Conservation (phyloP, 2,329 filamentous ascomycete genomes). For the Epichloe gansuensis region DNA sequence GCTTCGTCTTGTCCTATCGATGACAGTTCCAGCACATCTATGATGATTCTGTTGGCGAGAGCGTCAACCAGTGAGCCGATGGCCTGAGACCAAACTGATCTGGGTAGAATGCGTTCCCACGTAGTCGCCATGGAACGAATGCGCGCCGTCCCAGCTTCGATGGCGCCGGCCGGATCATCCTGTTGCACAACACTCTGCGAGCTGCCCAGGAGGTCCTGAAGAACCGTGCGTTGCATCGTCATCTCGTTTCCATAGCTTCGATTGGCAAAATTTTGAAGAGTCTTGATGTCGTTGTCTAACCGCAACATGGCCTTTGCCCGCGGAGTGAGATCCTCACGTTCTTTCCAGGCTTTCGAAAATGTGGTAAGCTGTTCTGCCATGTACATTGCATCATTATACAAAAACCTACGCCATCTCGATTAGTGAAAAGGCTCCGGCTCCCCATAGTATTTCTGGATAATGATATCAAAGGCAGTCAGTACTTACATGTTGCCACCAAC, state of each 20-base stretch:
- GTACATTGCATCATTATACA: slow-evolving; percentile 57
- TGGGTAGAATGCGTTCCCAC: slow-evolving; percentile 47
- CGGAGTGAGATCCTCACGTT: slow-evolving; percentile 36
- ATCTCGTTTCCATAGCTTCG: slow-evolving; percentile 51
- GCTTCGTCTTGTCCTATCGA: slow-evolving; percentile 53
- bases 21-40: slow-evolving; percentile 49
- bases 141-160: slow-evolving; percentile 40
- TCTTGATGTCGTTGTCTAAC: slow-evolving; percentile 47
- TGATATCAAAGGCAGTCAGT: not conserved
- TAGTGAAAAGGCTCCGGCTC: not conserved
- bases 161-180: slow-evolving; percentile 37
- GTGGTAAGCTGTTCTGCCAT: slow-evolving; percentile 44
- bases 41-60: slow-evolving; percentile 45
- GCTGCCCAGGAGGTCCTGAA: slow-evolving; percentile 50
- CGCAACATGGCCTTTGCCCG: slow-evolving; percentile 43
- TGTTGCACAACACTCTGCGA: slow-evolving; percentile 49
- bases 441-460: too few species aligned
- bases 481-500: slow-evolving; percentile 52
- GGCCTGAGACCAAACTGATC: slow-evolving; percentile 51
- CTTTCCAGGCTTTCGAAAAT: slow-evolving; percentile 39
- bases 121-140: slow-evolving; percentile 40
- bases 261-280: slow-evolving; percentile 46
- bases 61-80: slow-evolving; percentile 48
- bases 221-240: slow-evolving; percentile 45
- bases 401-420: slow-evolving; percentile 32